Evolutionary conservation across 2,329 filamentous ascomycete species (phyloP).

Genomic region (Exserohilum turcica): DNA sequence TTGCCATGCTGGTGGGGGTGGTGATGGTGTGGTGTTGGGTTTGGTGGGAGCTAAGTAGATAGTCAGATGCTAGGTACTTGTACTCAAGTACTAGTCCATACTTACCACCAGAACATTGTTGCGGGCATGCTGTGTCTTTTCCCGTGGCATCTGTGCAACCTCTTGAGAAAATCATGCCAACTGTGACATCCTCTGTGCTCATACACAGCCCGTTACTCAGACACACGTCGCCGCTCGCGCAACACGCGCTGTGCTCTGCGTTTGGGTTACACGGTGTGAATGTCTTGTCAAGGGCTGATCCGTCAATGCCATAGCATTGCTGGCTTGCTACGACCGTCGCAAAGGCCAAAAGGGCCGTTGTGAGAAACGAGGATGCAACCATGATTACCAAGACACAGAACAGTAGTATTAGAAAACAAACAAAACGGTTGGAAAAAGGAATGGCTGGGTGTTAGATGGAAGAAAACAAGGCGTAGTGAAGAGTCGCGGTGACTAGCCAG

Average conservation of each 20-base stretch:
- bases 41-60: constrained; percentile 5
- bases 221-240: constrained; percentile 42
- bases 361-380: constrained; percentile 18
- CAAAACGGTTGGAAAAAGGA: constrained; percentile 1
- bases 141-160: constrained; percentile 46
- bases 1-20: constrained; percentile 37
- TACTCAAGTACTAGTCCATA: neutral
- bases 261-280: constrained; percentile 39
- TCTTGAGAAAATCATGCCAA: constrained; percentile 42
- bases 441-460: constrained; percentile 6
- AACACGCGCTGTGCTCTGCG: constrained; percentile 42
- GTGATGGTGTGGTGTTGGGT: constrained; percentile 20
- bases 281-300: constrained; percentile 33
- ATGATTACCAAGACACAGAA: no score
- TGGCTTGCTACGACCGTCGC: constrained; percentile 23
- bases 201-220: constrained; percentile 43
- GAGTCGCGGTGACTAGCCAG: constrained; percentile 2
- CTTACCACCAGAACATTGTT: constrained; percentile 39
- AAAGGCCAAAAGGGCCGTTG: constrained; percentile 20
- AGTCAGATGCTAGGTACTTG: constrained; percentile 12
- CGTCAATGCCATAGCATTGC: constrained; percentile 41
- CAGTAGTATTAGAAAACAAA: constrained; percentile 8
- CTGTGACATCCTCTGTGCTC: constrained; percentile 33
- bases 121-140: constrained; percentile 36
- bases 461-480: constrained; percentile 4